Evolutionary conservation across 2,329 filamentous ascomycete genomes (phyloP).

Genomic region (Arthrobotrys conoides): DNA sequence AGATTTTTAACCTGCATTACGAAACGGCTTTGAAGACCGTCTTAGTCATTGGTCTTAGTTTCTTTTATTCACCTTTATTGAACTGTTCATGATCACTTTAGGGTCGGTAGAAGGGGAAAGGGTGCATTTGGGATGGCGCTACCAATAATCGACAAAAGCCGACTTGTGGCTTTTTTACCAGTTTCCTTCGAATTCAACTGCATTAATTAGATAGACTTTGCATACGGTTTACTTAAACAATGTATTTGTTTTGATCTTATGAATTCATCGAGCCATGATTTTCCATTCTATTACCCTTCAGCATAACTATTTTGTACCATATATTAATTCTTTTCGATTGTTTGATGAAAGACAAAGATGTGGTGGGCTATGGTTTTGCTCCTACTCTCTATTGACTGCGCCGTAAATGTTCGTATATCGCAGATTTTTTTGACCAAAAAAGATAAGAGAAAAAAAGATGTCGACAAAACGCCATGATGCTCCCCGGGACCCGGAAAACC

Average conservation of each 20-base stretch:
- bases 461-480: conserved; percentile 14
- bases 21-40: too few relatives aligned
- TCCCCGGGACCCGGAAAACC: not conserved
- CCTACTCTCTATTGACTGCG: conserved; percentile 14
- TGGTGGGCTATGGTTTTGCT: too few relatives aligned
- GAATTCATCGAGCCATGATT: too few relatives aligned
- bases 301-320: not conserved
- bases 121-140: conserved; percentile 5
- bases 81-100: not conserved
- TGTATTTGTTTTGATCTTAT: too few relatives aligned
- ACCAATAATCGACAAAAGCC: not conserved
- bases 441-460: not conserved
- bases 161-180: not conserved
- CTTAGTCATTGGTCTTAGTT: too few relatives aligned
- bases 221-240: not conserved
- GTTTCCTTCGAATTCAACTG: too few relatives aligned
- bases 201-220: too few relatives aligned
- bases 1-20: not conserved
- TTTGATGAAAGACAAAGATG: too few relatives aligned
- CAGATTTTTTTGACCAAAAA: conserved; percentile 1
- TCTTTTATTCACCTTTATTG: not conserved
- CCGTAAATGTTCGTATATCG: conserved; percentile 4
- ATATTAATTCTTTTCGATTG: not conserved
- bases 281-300: too few relatives aligned
- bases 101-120: not conserved